A percentile compares a stretch with the other conserved stretches of the same genome.
Conservation (phyloP, 257 asterid genomes). For the Penstemon eatonii region DNA sequence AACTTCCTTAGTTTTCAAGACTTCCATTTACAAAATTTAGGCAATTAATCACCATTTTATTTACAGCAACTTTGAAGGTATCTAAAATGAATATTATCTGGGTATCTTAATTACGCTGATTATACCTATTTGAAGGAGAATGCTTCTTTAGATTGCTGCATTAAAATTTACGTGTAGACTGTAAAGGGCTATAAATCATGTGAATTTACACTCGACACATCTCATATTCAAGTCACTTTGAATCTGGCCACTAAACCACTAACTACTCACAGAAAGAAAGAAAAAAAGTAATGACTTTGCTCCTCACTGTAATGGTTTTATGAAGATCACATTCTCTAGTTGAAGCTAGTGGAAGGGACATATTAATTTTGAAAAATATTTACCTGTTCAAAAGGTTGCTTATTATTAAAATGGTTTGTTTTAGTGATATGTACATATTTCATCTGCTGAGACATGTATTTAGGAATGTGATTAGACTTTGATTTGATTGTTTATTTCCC, state of each 20-base stretch:
- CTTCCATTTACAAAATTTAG: neutral
- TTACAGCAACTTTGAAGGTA: neutral
- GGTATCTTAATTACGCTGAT: neutral
- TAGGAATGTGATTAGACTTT: too few species aligned
- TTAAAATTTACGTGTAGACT: neutral
- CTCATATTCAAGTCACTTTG: neutral
- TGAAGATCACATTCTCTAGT: neutral
- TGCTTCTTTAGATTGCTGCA: neutral
- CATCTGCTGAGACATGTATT: too few species aligned
- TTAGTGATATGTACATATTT: too few species aligned
- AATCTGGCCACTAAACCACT: neutral
- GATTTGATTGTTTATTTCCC: too few species aligned
- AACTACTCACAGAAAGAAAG: neutral
- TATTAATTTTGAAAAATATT: too few species aligned
- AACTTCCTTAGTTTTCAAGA: neutral
- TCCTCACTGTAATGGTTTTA: too few species aligned
- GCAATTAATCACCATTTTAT: neutral
- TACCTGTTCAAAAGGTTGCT: too few species aligned
- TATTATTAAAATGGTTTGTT: too few species aligned
- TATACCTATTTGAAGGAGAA: too few species aligned
- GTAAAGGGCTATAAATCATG: neutral
- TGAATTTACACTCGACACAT: neutral
- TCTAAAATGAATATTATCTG: conserved; percentile 6
- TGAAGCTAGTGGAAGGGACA: neutral
- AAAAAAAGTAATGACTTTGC: too few species aligned